Evolutionary conservation across 2,329 filamentous ascomycete species (phyloP), one percentile per base, ranked within the genome.

Genomic region (Trichoderma hamatum): DNA sequence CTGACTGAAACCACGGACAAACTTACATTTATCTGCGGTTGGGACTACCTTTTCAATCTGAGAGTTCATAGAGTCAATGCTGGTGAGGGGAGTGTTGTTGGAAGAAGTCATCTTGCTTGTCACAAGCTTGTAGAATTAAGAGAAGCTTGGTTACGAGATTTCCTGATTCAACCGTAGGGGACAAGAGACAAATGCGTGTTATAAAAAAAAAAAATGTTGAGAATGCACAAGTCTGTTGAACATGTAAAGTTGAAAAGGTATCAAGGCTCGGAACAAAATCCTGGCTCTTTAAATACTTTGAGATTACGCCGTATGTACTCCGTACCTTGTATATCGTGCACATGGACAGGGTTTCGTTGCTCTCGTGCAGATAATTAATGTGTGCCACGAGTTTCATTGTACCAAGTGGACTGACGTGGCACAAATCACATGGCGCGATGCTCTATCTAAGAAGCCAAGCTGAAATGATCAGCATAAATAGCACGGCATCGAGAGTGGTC

Each of bases 381-480:
- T 66, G 46, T 54, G 54, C 63, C 39, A 58, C 39, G 3, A 49
- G 11, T 28, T 16, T 30, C 28, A 28, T 51, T 51, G 63, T 66
- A 54, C 46, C 54, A 58, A 30, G 54, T n/a, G 16, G 39, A 58
- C 58, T 66, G 63, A 66, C 54, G 63, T 66, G 63, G 63, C 63
- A 66, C 54, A 56, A 51, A 58, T 58, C 54, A 66, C 39, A 49
- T 51, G 63, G 54, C 58, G 9, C 39, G 39, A 19, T 43, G 39
- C 28, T 39, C 28, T 59, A 13, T 39, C 63, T 49, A 51, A 39
- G 54, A 54, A 51, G 24, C 30, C 62, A 28, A 26, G 52, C 54
- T 66, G 63, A 66, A 66, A 58, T 54, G 54, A 66, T 66, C 36
- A 49, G 51, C 63, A 66, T 59, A 39, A 34, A 39, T 59, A 24